Conservation (phyloP, 2,329 filamentous ascomycete species). For the Pestalotiopsis sp. region DNA sequence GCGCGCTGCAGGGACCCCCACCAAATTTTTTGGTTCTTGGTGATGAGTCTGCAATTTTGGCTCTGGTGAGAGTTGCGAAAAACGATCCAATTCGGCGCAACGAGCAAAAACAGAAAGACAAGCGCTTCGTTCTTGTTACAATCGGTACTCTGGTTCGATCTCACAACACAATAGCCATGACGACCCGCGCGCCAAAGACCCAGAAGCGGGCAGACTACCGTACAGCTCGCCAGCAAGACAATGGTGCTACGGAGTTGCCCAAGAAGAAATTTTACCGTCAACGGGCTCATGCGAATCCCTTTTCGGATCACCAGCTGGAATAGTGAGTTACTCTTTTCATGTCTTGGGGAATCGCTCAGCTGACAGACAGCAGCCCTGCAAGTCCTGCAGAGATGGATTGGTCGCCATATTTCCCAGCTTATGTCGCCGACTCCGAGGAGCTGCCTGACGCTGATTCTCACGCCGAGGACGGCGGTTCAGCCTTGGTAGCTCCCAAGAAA, state of each 20-base stretch:
- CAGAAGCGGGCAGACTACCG: constrained; percentile 70
- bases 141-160: too few species aligned
- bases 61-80: background rate
- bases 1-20: background rate
- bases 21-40: background rate
- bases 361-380: constrained; percentile 61
- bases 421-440: constrained; percentile 46
- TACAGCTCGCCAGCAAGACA: constrained; percentile 53
- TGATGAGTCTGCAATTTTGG: background rate
- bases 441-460: constrained; percentile 27
- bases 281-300: constrained; percentile 95
- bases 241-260: constrained; percentile 63
- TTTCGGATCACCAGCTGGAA: constrained; percentile 86
- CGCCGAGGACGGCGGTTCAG: constrained; percentile 16
- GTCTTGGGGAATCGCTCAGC: background rate
- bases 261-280: constrained; percentile 97
- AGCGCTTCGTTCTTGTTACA: background rate
- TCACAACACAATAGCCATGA: constrained; percentile 21
- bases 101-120: background rate
- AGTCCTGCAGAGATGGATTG: constrained; percentile 89
- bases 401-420: constrained; percentile 81
- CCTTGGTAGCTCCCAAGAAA: constrained; percentile 28
- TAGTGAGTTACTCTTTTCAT: constrained; percentile 66
- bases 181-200: constrained; percentile 55
- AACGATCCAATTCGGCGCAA: background rate